Evolutionary conservation across 2,329 filamentous ascomycete species (phyloP).

Genomic region (Sarocladium oryzae): DNA sequence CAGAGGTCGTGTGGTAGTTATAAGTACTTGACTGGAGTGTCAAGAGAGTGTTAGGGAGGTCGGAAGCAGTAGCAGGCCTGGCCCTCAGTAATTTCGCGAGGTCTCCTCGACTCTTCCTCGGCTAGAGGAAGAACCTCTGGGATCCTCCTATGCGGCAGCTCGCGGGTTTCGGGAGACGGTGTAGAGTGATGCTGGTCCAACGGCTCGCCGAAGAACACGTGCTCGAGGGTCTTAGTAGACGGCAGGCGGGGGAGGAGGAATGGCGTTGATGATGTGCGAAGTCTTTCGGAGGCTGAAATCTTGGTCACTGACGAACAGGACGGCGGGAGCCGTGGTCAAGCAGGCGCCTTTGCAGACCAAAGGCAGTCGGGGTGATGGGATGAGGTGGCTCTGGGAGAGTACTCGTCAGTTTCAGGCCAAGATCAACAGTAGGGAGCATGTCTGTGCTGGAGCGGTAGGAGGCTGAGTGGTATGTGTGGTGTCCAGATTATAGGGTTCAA

Average conservation of each 20-base stretch:
- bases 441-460: not conserved
- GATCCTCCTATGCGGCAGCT: slow-evolving; percentile 99
- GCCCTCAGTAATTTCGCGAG: slow-evolving; percentile 86
- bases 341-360: slow-evolving; percentile 62
- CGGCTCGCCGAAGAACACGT: slow-evolving; percentile 40
- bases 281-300: slow-evolving; percentile 62
- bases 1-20: not conserved
- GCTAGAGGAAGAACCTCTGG: slow-evolving; percentile 97
- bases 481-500: not conserved
- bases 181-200: slow-evolving; percentile 36
- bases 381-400: not conserved
- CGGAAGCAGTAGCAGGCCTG: slow-evolving; percentile 90
- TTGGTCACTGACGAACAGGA: slow-evolving; percentile 58
- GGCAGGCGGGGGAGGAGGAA: slow-evolving; percentile 50
- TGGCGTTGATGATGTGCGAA: slow-evolving; percentile 60
- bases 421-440: not conserved
- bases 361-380: slow-evolving; percentile 36
- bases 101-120: slow-evolving; percentile 99
- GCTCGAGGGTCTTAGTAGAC: slow-evolving; percentile 43
- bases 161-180: slow-evolving; percentile 57
- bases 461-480: not conserved
- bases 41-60: slow-evolving; percentile 72
- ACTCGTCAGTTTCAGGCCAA: not conserved
- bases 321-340: slow-evolving; percentile 59
- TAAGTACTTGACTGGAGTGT: slow-evolving; percentile 10